These are phyloP conservation scores for Globisporangium carolinianum DNA, from an alignment of 352 stramenopile species.

Conservation along the genomic window DNA sequence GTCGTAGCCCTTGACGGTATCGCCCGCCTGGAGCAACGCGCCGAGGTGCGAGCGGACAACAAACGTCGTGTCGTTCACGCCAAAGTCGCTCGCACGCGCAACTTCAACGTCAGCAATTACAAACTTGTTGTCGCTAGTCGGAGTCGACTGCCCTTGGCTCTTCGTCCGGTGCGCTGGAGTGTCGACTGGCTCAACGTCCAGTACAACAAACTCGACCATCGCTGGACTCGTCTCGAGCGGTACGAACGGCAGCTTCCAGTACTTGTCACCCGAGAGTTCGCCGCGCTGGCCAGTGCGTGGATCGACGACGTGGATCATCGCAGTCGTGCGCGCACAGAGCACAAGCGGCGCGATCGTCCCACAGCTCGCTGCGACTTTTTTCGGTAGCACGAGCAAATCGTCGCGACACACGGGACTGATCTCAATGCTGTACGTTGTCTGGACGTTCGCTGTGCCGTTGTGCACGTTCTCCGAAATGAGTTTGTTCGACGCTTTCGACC, in stretches of 20 bases:
- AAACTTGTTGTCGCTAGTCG: conserved; percentile 20
- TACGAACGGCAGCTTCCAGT: conserved; percentile 65
- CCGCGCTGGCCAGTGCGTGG: conserved; percentile 43
- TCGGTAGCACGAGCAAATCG: conserved; percentile 57
- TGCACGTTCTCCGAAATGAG: conserved; percentile 68
- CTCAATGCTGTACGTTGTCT: conserved; percentile 66
- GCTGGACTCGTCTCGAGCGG: conserved; percentile 46
- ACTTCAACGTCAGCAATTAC: conserved; percentile 65
- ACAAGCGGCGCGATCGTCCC: conserved; percentile 61
- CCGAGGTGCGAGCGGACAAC: conserved; percentile 58
- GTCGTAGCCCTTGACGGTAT: conserved; percentile 74
- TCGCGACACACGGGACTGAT: conserved; percentile 70
- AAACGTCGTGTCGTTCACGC: conserved; percentile 76
- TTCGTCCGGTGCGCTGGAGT: conserved; percentile 1
- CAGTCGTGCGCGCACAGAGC: conserved; percentile 55
- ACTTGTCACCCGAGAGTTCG: conserved; percentile 55
- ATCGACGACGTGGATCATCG: conserved; percentile 58
- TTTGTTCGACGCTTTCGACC: conserved; percentile 64
- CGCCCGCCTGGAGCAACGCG: conserved; percentile 41
- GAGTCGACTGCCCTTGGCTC: too few species aligned
- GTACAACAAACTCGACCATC: conserved; percentile 64
- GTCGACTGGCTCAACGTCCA: conserved; percentile 56
- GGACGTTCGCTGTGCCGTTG: conserved; percentile 55
- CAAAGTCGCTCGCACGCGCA: conserved; percentile 62
- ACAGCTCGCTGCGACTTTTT: conserved; percentile 48